Evolutionary conservation across 352 stramenopile species (phyloP), one percentile per base, ranked within the genome.

Genomic region (Phytophthora ramorum): DNA sequence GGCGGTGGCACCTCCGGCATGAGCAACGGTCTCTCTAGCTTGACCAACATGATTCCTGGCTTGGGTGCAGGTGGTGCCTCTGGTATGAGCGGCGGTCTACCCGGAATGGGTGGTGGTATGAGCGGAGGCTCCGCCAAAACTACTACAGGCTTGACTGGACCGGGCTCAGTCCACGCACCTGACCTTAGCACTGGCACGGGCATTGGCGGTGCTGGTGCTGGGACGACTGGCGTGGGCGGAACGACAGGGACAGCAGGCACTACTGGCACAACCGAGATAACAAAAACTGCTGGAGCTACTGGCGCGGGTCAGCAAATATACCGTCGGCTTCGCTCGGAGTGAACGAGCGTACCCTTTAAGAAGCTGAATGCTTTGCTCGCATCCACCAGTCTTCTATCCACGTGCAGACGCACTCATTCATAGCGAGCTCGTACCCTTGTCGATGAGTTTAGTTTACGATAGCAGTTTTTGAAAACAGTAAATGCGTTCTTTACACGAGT

Each of bases 21-120:
- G 28, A 28, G 30, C 12, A 30, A 30, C 17, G 47, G 47, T 44
- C 47, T 55, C 28, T 54, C 46, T 4, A 38, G 46, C 13, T 17
- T 52, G 19, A 38, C 47, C 28, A 55, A 28, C 28, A 55, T 55
- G 47, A 55, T 55, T 26, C 47, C 47, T 45, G 38, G 38, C 4
- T 24, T 45, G 38, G 38, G 38, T 45, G 38, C 9, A 1, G 38
- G n/a, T 45, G 38, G 37, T 14, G n/a, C 37, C 37, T 44, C 37
- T 10, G 37, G 38, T 22, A 12, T 22, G 38, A 45, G 4, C 7
- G n/a, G 38, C n/a, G 16, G 38, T 22, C n/a, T 45, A 17, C 38
- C 38, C n/a, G 38, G 37, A 7, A 44, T 44, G 37, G 16, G 37
- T 4, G 37, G n/a, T 7, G 38, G 38, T 16, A 22, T 45, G 38